These are phyloP conservation scores for Ustilago loliicola DNA, from an alignment of 1,284 basidiomycete genomes.

Conservation along the genomic window DNA sequence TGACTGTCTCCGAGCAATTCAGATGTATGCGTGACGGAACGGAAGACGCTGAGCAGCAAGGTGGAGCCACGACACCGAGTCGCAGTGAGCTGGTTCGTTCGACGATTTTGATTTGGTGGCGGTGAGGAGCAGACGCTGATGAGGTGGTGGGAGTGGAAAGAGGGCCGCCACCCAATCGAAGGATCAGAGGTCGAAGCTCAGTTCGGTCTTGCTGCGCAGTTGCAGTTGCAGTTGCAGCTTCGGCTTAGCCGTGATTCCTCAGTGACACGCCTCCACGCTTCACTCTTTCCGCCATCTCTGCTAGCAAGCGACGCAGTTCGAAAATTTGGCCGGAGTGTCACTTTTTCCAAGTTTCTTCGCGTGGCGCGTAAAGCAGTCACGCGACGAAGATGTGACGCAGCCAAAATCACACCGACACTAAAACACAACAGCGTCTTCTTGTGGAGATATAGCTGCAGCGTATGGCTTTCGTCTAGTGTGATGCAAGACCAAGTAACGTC, in stretches of 20 bases:
- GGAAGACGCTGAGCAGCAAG: background rate
- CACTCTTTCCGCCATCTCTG: background rate
- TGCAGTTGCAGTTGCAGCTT: slow-evolving; percentile 7
- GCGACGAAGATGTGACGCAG: slow-evolving; percentile 22
- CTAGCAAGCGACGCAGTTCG: slow-evolving; percentile 18
- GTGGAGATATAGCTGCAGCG: background rate
- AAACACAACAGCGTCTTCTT: background rate
- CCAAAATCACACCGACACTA: background rate
- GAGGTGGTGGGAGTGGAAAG: background rate
- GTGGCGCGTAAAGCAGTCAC: slow-evolving; percentile 47
- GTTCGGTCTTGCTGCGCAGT: slow-evolving; percentile 8
- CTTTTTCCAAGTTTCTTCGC: slow-evolving; percentile 15
- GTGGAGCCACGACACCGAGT: background rate
- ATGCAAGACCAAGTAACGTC: background rate
- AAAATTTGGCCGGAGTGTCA: slow-evolving; percentile 35
- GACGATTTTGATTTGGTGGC: background rate
- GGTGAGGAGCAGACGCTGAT: background rate
- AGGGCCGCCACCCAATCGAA: background rate
- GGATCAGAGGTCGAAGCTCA: slow-evolving; percentile 11
- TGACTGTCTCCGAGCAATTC: background rate
- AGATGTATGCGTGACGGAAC: background rate
- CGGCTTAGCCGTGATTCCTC: slow-evolving; percentile 8
- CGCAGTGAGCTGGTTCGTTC: background rate
- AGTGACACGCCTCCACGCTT: background rate
- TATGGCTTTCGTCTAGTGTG: background rate